Base-by-base conservation (phyloP, 129 eudicot genomes). In the Tagetes erecta region DNA sequence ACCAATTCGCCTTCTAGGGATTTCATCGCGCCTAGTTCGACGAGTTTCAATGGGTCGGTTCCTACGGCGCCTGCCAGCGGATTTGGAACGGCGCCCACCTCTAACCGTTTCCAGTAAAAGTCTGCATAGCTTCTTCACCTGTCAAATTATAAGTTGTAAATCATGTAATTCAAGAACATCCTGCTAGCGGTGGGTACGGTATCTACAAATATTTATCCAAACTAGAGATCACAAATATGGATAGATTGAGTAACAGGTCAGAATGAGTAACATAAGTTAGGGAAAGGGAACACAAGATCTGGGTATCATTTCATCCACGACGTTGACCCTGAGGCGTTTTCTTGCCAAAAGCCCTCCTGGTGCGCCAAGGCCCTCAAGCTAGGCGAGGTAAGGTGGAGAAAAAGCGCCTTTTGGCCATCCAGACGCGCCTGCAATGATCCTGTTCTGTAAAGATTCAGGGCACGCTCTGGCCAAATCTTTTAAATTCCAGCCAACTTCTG, bases 51-150 rank as follows among this genome's bases (percentile, higher is more conserved):
- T 14, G 6, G 72, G 67, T 31, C 51, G 77, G 37, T 10, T 44
- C 65, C 78, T 79, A 34, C 53, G 83, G 1, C 53, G 11, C 33
- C 71, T 78, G 34, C 1, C 49, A 3, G 34, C 45, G 63, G 78
- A 52, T 70, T 64, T 80, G 70, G 86, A 37, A 12, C 51, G 78
- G 13, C 69, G 2, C 2, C 75, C 31, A 12, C 77, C 84, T 74
- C 86, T 84, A 78, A 81, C 76, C 58, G 5, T 36, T 47, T 50
- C 74, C 58, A 73, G 69, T 35, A 94, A 94, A 64, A 90, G 88
- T 77, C 85, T 86, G 60, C 98, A 90, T 79, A 94, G 71, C 50
- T 80, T 80, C 80, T 83, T 90, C 80, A 94, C 98, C 98, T 94
- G 78, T 71, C 52, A 41, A 11, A 60, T 83, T 71, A 31, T 11